phyloP scores from a whole-genome alignment of 2,329 filamentous ascomycete genomes.

The Cyphellophora europaea region DNA sequence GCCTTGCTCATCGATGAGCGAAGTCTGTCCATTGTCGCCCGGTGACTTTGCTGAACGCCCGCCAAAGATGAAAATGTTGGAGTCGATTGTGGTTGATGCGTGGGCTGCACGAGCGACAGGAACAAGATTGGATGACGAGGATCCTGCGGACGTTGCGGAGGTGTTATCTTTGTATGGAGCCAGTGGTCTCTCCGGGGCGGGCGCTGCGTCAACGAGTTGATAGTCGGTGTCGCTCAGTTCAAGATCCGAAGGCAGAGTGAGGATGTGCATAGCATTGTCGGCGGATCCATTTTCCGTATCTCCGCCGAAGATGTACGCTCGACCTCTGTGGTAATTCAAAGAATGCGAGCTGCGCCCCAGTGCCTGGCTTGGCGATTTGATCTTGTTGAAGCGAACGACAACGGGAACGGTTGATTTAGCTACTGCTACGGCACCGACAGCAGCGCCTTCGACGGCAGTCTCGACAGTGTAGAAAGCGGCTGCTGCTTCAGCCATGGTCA shows the following conservation, averaged over 20 bases:
- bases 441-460: conserved; percentile 10
- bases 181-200: conserved; percentile 5
- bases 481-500: conserved; percentile 11
- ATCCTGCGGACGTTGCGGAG: not conserved
- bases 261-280: conserved; percentile 2
- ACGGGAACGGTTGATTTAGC: conserved; percentile 8
- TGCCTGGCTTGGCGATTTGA: conserved; percentile 2
- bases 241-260: conserved; percentile 6
- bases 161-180: not conserved
- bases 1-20: conserved; percentile 2
- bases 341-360: conserved; percentile 4
- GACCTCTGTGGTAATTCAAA: conserved; percentile 9
- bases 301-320: conserved; percentile 11
- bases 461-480: conserved; percentile 14
- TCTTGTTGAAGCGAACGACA: conserved; percentile 7
- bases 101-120: conserved; percentile 4
- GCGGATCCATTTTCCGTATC: not conserved
- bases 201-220: conserved; percentile 2
- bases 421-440: conserved; percentile 8
- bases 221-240: conserved; percentile 7
- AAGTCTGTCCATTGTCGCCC: not conserved
- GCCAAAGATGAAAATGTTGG: conserved; percentile 6
- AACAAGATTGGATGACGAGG: not conserved
- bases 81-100: conserved; percentile 5
- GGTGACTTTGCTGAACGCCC: not conserved